Evolutionary conservation across 495 filamentous ascomycete species (phyloP).

Genomic region (Cryomyces minteri): DNA sequence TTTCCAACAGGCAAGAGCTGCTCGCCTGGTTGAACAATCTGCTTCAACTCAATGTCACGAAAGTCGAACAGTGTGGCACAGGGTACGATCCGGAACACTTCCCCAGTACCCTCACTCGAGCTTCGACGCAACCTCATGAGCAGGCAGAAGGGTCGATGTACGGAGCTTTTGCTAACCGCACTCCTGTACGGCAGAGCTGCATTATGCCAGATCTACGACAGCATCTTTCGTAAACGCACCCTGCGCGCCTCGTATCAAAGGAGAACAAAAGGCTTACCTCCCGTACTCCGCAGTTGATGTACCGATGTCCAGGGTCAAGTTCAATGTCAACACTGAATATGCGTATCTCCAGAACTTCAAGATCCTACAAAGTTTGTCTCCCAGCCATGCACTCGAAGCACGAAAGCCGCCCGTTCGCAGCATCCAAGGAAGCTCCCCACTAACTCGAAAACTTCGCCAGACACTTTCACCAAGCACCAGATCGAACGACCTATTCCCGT

Average conservation of each 20-base stretch:
- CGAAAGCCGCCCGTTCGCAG: slow-evolving; percentile 1
- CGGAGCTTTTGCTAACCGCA: no score
- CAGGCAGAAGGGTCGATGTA: no score
- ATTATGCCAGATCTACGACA: slow-evolving; percentile 92
- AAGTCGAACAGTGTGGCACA: slow-evolving; percentile 97
- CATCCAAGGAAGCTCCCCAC: no score
- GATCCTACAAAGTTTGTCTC: slow-evolving; percentile 67
- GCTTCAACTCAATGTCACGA: slow-evolving; percentile 90
- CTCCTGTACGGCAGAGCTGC: slow-evolving; percentile 46
- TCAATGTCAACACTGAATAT: slow-evolving; percentile 94
- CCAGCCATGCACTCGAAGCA: slow-evolving; percentile 1
- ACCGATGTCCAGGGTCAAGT: slow-evolving; percentile 91
- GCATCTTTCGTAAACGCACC: slow-evolving; percentile 58
- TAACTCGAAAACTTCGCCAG: slow-evolving; percentile 22
- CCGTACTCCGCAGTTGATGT: slow-evolving; percentile 46
- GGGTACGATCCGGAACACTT: slow-evolving; percentile 44
- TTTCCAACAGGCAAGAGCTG: slow-evolving; percentile 64
- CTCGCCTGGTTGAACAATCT: slow-evolving; percentile 95
- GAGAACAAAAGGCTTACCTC: slow-evolving; percentile 4
- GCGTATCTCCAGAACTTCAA: slow-evolving; percentile 98
- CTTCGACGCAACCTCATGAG: background rate
- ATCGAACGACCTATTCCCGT: slow-evolving; percentile 81
- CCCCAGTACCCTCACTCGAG: slow-evolving; percentile 2
- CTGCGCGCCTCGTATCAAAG: background rate
- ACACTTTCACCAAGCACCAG: slow-evolving; percentile 63